Conservation (phyloP, 1,284 basidiomycete genomes). For the Takashimella koratensis region DNA sequence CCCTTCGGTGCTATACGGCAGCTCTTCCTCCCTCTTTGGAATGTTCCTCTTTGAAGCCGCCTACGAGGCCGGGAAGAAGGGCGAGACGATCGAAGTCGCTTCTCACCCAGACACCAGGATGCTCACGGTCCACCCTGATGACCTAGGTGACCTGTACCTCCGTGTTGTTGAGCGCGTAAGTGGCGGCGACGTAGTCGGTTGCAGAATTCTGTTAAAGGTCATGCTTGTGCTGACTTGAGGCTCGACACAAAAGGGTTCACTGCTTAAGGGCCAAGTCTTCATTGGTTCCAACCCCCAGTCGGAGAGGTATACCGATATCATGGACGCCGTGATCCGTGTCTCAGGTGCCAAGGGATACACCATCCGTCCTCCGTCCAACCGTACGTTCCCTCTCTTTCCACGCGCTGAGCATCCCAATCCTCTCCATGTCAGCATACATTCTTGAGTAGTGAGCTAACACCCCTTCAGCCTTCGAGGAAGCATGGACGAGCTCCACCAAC, state of each 20-base stretch:
- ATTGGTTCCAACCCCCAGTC: conserved; percentile 53
- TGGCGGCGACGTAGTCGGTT: no score
- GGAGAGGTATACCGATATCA: conserved; percentile 53
- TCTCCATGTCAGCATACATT: background rate
- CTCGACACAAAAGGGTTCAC: no score
- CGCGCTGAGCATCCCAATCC: background rate
- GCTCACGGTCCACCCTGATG: conserved; percentile 55
- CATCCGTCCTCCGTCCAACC: conserved; percentile 14
- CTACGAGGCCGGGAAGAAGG: conserved; percentile 43
- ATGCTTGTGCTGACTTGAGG: no score
- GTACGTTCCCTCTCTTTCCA: no score
- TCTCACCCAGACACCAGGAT: conserved; percentile 52
- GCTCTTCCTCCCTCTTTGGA: conserved; percentile 9
- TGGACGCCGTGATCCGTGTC: conserved; percentile 51
- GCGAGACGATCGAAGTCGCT: conserved; percentile 44
- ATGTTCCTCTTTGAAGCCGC: conserved; percentile 46
- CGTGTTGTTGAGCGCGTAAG: conserved; percentile 50
- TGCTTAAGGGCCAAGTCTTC: conserved; percentile 53
- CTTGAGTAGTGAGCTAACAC: no score
- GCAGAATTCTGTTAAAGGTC: background rate
- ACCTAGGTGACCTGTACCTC: conserved; percentile 55
- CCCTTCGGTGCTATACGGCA: conserved; percentile 44
- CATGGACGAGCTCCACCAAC: conserved; percentile 15
- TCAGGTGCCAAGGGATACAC: conserved; percentile 44
- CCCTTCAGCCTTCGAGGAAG: conserved; percentile 44